phyloP scores from a whole-genome alignment of 129 eudicot species.

The carrot (Daucus carota) region DNA sequence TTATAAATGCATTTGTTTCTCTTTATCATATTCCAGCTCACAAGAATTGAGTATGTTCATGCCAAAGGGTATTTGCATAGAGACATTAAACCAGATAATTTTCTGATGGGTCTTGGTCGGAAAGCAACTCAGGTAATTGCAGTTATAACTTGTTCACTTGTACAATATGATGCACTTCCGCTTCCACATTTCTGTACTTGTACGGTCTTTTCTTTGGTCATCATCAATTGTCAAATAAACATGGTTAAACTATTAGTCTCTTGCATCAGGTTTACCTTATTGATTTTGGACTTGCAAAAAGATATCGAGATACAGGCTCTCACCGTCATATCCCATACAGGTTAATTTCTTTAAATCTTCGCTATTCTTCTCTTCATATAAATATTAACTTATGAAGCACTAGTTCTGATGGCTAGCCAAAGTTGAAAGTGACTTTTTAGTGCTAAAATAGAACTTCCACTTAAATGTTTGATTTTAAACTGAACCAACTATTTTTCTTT shows the following conservation, averaged over 20 bases:
- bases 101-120: conserved; percentile 73
- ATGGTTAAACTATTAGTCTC: not conserved
- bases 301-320: conserved; percentile 68
- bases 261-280: conserved; percentile 67
- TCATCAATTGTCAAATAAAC: not conserved
- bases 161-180: not conserved
- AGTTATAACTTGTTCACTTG: not conserved
- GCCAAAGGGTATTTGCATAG: conserved; percentile 71
- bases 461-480: not conserved
- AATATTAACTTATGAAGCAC: no score
- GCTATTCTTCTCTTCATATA: not conserved
- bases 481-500: not conserved
- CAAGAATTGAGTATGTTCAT: conserved; percentile 56
- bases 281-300: conserved; percentile 96
- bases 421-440: no score
- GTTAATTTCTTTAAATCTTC: conserved; percentile 21
- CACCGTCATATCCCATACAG: conserved; percentile 90
- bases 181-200: not conserved
- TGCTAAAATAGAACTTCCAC: not conserved
- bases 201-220: not conserved
- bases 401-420: not conserved
- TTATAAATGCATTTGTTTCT: not conserved
- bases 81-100: conserved; percentile 73
- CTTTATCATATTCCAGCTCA: conserved; percentile 27
- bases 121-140: conserved; percentile 66